phyloP scores from a whole-genome alignment of 805 yeast genomes.

The Wickerhamiella kurtzmanii region DNA sequence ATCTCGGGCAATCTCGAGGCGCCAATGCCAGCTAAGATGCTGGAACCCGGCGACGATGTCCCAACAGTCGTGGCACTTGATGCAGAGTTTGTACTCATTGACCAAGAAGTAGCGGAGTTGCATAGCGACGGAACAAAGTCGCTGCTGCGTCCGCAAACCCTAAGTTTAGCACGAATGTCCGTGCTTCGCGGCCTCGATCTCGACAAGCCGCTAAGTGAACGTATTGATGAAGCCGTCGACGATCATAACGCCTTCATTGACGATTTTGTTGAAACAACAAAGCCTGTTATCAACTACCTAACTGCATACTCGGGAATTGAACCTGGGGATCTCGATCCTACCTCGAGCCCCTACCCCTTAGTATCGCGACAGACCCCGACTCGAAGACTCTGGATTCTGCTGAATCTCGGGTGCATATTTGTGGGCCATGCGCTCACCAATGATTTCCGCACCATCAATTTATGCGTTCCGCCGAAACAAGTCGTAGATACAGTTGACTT shows the following conservation, averaged over 20 bases:
- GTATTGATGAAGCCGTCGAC: not conserved
- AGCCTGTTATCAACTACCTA: constrained; percentile 61
- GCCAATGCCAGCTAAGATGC: constrained; percentile 47
- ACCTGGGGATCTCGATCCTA: constrained; percentile 75
- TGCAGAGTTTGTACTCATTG: constrained; percentile 84
- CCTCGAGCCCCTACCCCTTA: constrained; percentile 47
- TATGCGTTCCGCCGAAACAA: constrained; percentile 73
- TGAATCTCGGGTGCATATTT: constrained; percentile 80
- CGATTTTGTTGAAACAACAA: constrained; percentile 70
- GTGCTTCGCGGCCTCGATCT: constrained; percentile 57
- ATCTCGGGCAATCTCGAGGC: constrained; percentile 52
- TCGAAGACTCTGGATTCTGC: constrained; percentile 74
- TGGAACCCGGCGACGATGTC: constrained; percentile 54
- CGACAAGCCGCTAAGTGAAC: constrained; percentile 31
- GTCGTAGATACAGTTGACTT: constrained; percentile 80
- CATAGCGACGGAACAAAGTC: constrained; percentile 56
- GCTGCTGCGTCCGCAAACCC: constrained; percentile 57
- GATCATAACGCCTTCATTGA: constrained; percentile 47
- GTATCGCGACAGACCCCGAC: constrained; percentile 76
- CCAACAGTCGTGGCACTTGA: constrained; percentile 80
- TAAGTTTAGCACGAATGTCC: constrained; percentile 79
- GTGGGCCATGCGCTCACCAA: constrained; percentile 89
- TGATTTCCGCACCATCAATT: constrained; percentile 86
- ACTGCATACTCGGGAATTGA: constrained; percentile 91
- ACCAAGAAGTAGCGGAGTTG: constrained; percentile 68